Conservation (phyloP, 208 protist genomes). For the Trypanosoma boissoni region DNA sequence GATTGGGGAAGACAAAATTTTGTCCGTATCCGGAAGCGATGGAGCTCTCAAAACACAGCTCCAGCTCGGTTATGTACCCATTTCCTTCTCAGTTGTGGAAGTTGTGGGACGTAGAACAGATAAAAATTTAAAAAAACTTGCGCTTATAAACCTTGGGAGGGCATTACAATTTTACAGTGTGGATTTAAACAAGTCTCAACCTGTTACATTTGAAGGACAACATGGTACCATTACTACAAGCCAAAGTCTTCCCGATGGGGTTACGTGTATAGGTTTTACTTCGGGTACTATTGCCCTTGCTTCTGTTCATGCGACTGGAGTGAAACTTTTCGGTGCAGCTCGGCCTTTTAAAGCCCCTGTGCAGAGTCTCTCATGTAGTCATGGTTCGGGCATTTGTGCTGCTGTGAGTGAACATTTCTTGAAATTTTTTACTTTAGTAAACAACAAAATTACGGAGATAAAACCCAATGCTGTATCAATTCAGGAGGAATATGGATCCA, state of each 20-base stretch:
- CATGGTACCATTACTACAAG: conserved; percentile 61
- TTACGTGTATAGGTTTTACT: conserved; percentile 55
- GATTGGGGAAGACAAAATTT: conserved; percentile 76
- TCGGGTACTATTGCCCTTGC: conserved; percentile 56
- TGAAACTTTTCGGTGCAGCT: conserved; percentile 34
- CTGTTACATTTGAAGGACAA: conserved; percentile 71
- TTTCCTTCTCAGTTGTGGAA: conserved; percentile 60
- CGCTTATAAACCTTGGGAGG: conserved; percentile 57
- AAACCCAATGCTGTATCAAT: conserved; percentile 36
- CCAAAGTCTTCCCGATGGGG: conserved; percentile 24
- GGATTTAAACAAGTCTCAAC: conserved; percentile 32
- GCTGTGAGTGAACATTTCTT: conserved; percentile 43
- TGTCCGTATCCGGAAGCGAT: conserved; percentile 84
- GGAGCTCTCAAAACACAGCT: conserved; percentile 69
- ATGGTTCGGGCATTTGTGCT: conserved; percentile 45
- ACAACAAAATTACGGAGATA: conserved; percentile 49
- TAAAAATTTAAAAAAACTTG: conserved; percentile 35
- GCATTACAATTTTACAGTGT: conserved; percentile 57
- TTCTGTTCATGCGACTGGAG: conserved; percentile 32
- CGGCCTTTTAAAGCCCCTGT: conserved; percentile 35
- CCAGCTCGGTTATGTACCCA: conserved; percentile 40
- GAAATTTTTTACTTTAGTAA: conserved; percentile 54
- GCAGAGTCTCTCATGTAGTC: conserved; percentile 36
- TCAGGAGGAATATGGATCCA: conserved; percentile 37
- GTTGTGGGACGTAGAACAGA: conserved; percentile 5